Base-by-base conservation (phyloP, 371 early-diverging fungal genomes). In the Gilbertella persicaria region DNA sequence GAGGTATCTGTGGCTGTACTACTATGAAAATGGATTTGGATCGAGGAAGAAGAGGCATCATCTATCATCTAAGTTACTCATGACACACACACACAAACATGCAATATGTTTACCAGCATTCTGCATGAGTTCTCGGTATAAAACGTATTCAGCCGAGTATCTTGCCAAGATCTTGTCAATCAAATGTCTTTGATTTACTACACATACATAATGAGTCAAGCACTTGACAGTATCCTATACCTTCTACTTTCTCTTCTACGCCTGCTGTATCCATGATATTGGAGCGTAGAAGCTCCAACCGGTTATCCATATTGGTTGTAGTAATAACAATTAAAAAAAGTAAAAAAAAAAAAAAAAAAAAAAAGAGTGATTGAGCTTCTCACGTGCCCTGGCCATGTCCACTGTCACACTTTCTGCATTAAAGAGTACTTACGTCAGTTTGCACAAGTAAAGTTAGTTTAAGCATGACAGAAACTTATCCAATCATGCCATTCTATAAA, bases 151-250 rank as follows among this genome's bases (percentile, higher is more conserved):
- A 7, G 93, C 88, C 4, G 91, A 90, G 26, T 81, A 86, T 67
- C 95, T 78, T 14, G 93, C 94, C 13, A 94, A 74, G 36, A 95
- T 92, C 79, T 96, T 94, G 71, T 96, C 96, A 56, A 96, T 93
- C 37, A 96, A 78, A 64, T 92, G 93, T 21, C 96, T 80, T 66
- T 94, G 95, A 69, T 96, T 94, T 4, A 93, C 92, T 78, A 50
- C 10, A 57, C 35, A 30, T 13, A 44, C 41, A 36, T 8, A 52
- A 17, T 43, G 41, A 26, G 45, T 45, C 23, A 36, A 38, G 10
- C 8, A n/a, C 2, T 20, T 21, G 21, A 20, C 4, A 4, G 5
- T 47, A 23, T 20, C 3, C n/a, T 13, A 5, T 61, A 83, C 84
- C 84, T 70, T 83, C 84, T 9, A 82, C 84, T 46, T 82, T 80